These are phyloP conservation scores for Raddia guianensis DNA, from an alignment of 176 grass and related monocot species.

Conservation along the genomic window DNA sequence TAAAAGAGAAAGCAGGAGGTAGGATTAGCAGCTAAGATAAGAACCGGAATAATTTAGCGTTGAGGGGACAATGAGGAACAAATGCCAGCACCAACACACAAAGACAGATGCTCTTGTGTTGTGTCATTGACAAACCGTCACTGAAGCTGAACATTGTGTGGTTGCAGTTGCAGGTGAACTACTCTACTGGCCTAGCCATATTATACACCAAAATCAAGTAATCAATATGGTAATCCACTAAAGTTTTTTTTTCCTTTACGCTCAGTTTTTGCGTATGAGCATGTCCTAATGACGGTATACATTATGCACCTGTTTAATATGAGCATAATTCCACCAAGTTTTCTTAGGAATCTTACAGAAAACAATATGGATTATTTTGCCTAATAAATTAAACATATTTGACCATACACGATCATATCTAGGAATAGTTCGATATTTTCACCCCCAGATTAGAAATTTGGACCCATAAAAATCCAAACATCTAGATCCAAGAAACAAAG, in stretches of 20 bases:
- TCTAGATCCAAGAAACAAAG: background rate
- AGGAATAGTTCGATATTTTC: background rate
- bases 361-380: background rate
- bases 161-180: no score
- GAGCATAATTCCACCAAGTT: background rate
- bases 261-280: background rate
- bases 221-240: background rate
- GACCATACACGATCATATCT: background rate
- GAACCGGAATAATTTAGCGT: slow-evolving; percentile 36
- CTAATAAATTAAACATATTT: background rate
- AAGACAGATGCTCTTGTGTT: slow-evolving; percentile 32
- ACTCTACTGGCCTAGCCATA: background rate
- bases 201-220: background rate
- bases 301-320: background rate
- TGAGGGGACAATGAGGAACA: slow-evolving; percentile 21
- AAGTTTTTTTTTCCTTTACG: background rate
- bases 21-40: slow-evolving; percentile 7
- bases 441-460: background rate
- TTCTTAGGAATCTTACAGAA: no score
- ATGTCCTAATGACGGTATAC: background rate
- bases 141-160: background rate
- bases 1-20: background rate
- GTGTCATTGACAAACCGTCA: slow-evolving; percentile 6
- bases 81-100: slow-evolving; percentile 33
- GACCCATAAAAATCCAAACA: background rate